Base-by-base conservation (phyloP, 495 filamentous ascomycete species). In the Neurospora sp. region DNA sequence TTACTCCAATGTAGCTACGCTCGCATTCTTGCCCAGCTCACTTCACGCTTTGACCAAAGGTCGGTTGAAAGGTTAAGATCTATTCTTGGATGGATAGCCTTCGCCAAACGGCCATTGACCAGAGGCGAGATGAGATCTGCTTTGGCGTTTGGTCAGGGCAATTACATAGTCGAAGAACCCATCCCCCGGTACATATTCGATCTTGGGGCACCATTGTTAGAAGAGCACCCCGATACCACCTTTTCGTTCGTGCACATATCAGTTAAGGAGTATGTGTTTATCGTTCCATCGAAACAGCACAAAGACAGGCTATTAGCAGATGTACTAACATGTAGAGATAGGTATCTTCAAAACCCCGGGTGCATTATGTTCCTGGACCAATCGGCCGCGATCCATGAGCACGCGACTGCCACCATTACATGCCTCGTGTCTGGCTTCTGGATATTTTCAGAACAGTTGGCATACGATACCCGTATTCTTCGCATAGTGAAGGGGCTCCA, bases 41-140 rank as follows among this genome's bases (percentile, higher is more conserved):
- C 76, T 4, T 44, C 72, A 4, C 44, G 71, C 39, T 76, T 81
- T 7, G 79, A 81, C 69, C 11, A 12, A 40, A 76, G 78, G 1
- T 81, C 80, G 1, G 48, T 77, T 31, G 59, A 44, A 2, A 73
- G 79, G 5, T 20, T 81, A 39, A 75, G 69, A n/a, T 71, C 69
- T 0, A 78, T 81, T 8, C 53, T 81, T 20, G 78, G 78, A 18
- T 82, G 79, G 79, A 79, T 82, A 27, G 78, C 79, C 8, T 82
- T 79, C 53, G 73, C 79, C 38, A 77, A 77, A 40, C 72, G 80
- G 1, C 80, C 78, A 35, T 72, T 82, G 2, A 44, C 68, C 46
- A 78, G 72, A 53, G 38, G 68, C 5, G 80, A 82, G 70, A 74
- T 81, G 39, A 70, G 46, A 42, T 82, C 79, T n/a, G 80, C 79